Evolutionary conservation across 2,329 filamentous ascomycete species (phyloP), one percentile per base, ranked within the genome.

Genomic region (Aureobasidium sp.): DNA sequence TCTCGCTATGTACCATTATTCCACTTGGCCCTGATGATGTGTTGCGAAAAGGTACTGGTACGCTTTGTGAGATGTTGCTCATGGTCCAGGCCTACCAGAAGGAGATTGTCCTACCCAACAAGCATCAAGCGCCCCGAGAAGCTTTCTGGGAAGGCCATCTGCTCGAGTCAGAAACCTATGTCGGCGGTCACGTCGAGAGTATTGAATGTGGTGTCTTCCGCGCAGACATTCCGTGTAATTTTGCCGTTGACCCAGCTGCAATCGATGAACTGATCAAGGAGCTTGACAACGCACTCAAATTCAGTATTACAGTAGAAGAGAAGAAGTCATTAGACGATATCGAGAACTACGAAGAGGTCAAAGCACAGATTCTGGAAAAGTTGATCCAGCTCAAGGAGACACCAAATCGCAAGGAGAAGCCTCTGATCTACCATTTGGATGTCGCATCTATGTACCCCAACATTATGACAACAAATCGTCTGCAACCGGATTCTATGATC

Each of bases 401-500:
- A 0, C 93, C 94, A 0, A 91, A 95, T 69, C 83, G 94, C 65
- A 86, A 81, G 67, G 94, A 99, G 73, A 81, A 86, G 47, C 94
- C 94, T 5, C 83, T 95, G 36, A 99, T 99, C 66, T 99, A 99
- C 76, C 94, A 99, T 81, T 80, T 99, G 77, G 94, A 99, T 71
- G 95, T 99, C 63, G 94, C 94, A 21, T 97, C 94, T 63, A 99
- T 99, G 94, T 99, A 99, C 73, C 94, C 94, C 11, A 99, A 99
- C 75, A 99, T 99, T 73, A 99, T 99, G 95, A 99, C 95, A 2
- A 99, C 94, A 1, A 99, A 99, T 74, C 89, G 94, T 73, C 76
- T 99, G 50, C 94, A 99, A 68, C 94, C 94, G 0, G 94, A 99
- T 74, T 97, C 94, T n/a, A 96, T 99, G 91, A 95, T 99, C 59